Base-by-base conservation (phyloP, 345 rosid genomes). In the Ailanthus altissimus region DNA sequence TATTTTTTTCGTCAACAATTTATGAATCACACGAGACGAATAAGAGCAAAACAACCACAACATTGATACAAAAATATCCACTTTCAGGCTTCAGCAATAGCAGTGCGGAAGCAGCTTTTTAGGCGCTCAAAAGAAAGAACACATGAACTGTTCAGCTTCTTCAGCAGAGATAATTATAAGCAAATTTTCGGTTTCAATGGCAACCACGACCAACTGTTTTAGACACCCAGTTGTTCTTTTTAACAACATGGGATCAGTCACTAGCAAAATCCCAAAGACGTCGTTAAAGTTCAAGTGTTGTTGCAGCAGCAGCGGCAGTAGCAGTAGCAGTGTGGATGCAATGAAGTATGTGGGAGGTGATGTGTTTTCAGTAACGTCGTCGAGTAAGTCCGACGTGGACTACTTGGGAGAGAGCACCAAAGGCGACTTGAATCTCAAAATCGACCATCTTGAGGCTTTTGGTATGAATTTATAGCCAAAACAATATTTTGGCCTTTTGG, bases 391-490 rank as follows among this genome's bases (percentile, higher is more conserved):
- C 73, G 94, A 90, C 53, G 87, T 95, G n/a, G 99, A 95, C 84
- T 95, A 95, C 83, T 81, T 95, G 67, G 99, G 99, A 28, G 85
- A 93, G 88, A 93, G 97, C 83, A 93, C 99, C 57, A 95, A 85
- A 79, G 98, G 99, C 54, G 99, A 95, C 85, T 89, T 95, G 87
- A 93, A 92, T 86, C 88, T 93, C 79, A 91, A 91, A 58, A 50
- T 81, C 42, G 91, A 93, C 72, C 92, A 81, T 43, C 93, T 90
- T 57, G 84, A 86, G 69, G 78, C 89, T 77, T 83, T 86, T 40
- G 93, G 93, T 89, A 83, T 38, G 62, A 58, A 21, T 58, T 58
- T 58, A 23, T 8, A 8, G 5, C 25, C 25, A 7, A 32, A 32
- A 32, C 38, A 32, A 32, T 3, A 32, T 32, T 32, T 32, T 32